Conservation (phyloP, 495 filamentous ascomycete genomes). For the Margaritispora aquatica region DNA sequence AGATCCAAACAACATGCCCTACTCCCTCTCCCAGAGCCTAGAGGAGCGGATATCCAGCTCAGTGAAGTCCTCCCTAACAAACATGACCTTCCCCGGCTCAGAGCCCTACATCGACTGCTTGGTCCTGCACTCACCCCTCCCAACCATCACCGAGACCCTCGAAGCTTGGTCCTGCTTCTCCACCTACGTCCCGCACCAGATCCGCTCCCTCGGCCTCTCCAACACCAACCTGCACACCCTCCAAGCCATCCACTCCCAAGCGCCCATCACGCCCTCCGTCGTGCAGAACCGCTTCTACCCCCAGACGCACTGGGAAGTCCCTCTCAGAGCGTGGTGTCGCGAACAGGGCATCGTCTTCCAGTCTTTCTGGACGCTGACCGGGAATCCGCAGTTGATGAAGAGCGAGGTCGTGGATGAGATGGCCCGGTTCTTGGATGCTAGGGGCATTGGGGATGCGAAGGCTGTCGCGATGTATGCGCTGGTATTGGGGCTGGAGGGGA, state of each 20-base stretch:
- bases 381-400: constrained; percentile 54
- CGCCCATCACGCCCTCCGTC: constrained; percentile 49
- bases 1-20: constrained; percentile 53
- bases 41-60: constrained; percentile 59
- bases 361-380: constrained; percentile 75
- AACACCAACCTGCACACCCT: constrained; percentile 57
- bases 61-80: constrained; percentile 59
- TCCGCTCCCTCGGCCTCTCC: constrained; percentile 66
- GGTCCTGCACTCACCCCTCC: constrained; percentile 65
- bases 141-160: constrained; percentile 49
- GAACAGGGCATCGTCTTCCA: constrained; percentile 60
- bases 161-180: constrained; percentile 59
- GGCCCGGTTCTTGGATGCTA: constrained; percentile 38
- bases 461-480: constrained; percentile 61
- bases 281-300: constrained; percentile 74
- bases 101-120: constrained; percentile 65
- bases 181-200: constrained; percentile 53
- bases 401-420: constrained; percentile 45
- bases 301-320: constrained; percentile 52
- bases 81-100: constrained; percentile 41
- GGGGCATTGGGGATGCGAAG: constrained; percentile 36
- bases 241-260: constrained; percentile 37
- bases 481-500: constrained; percentile 50
- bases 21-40: constrained; percentile 43
- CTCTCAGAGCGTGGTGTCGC: constrained; percentile 56